phyloP scores from a whole-genome alignment of 2,329 filamentous ascomycete genomes.

The Nemania diffusa region DNA sequence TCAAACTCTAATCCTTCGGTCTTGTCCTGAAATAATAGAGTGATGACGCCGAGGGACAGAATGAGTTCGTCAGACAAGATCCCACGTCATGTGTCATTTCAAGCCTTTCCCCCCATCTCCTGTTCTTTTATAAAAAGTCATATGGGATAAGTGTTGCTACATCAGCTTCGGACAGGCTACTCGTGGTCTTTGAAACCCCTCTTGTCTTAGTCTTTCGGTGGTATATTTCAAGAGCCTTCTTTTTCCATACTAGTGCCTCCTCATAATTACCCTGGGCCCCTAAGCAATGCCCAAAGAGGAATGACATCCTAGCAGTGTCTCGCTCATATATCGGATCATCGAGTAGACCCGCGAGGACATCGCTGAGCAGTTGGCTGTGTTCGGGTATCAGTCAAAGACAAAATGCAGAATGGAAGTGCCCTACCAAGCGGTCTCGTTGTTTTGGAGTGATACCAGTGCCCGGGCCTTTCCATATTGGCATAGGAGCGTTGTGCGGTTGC shows the following conservation, averaged over 20 bases:
- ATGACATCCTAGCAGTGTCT: background rate
- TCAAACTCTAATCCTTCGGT: no score
- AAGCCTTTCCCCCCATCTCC: no score
- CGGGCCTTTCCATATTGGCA: background rate
- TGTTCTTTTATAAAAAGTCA: background rate
- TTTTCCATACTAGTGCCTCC: background rate
- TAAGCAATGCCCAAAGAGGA: background rate
- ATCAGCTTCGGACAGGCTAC: background rate
- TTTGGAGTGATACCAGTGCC: background rate
- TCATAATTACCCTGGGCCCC: background rate
- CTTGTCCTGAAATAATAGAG: no score
- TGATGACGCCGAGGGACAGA: no score
- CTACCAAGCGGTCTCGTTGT: background rate
- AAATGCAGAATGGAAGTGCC: background rate
- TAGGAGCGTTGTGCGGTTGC: background rate
- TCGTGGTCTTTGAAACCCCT: background rate
- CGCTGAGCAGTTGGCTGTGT: background rate
- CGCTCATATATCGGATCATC: background rate
- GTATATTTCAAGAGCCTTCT: background rate
- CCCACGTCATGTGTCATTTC: no score
- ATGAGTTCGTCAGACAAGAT: no score
- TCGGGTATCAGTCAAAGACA: background rate
- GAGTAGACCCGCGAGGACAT: background rate
- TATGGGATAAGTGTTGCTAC: background rate
- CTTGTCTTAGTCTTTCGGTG: background rate